Base-by-base conservation (phyloP, 208 protist species). In the Leishmania braziliensis region DNA sequence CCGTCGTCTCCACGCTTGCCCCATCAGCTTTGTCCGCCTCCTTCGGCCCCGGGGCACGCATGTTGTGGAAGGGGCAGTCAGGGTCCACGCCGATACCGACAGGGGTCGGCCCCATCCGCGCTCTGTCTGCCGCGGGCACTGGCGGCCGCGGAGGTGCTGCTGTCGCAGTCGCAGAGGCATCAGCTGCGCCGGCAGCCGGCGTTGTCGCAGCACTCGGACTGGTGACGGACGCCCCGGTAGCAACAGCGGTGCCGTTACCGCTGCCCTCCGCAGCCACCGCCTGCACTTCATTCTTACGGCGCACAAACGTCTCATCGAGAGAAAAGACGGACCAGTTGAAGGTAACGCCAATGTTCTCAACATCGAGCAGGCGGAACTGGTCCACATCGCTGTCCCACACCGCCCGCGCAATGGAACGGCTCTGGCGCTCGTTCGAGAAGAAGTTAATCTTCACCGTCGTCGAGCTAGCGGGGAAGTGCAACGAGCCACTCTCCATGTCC, bases 261-360 rank as follows among this genome's bases (percentile, higher is more conserved):
- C 20, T 29, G 50, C 26, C 62, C 60, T 56, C 79, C 33, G 53
- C 63, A 23, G 33, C 53, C 71, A 18, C 76, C 53, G 60, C 60
- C 76, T 79, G 66, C 73, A 62, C 16, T 18, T 88, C 82, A 1
- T 46, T 63, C 74, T 81, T 83, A 12, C 79, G 77, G 20, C 75
- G 60, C 50, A 92, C 77, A 74, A 84, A 84, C 8, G 87, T 90
- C 83, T 96, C 92, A 82, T 97, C 94, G 36, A 97, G 85, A 39
- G 92, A 97, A 73, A 97, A 97, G 72, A 97, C 88, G 46, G 89
- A 91, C 91, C 92, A 97, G 81, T 90, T 92, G 79, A 97, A 94
- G 63, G 85, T 90, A 53, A 94, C 90, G 43, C 94, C 94, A 68
- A 91, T 78, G 78, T 92, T 95, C 80, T 97, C 92, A 84, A 97